Evolutionary conservation across 352 stramenopile genomes (phyloP), one percentile per base, ranked within the genome.

Genomic region (Globisporangium solare): DNA sequence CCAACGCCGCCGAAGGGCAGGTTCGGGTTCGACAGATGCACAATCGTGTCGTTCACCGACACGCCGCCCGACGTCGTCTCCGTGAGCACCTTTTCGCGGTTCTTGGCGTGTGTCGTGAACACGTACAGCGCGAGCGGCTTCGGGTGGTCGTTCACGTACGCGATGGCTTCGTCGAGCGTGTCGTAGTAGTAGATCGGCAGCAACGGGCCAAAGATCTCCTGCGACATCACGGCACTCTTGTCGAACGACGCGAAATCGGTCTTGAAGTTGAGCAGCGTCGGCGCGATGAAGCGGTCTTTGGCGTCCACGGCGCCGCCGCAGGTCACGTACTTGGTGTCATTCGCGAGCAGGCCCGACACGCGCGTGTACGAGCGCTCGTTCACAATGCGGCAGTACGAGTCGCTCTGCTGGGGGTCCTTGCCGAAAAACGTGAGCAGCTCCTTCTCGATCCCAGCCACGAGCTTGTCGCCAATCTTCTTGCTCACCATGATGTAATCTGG

Each of bases 191-290:
- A 73, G 46, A 99, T 91, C 1, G 95, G 91, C 46, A 99, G 62
- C 41, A 99, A 58, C 3, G 96, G 96, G 5, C 96, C 95, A 72
- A 99, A 99, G 32, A 99, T 92, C 71, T 99, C 95, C 53, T 99
- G 87, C 21, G 81, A 67, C 82, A 97, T 96, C 22, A 77, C 68
- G 2, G 79, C 72, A 52, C 77, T 91, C 12, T 22, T 59, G 0
- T 76, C 50, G 47, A 88, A 89, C 11, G 69, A 73, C 1, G 55
- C 57, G 6, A 73, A 56, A 45, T 89, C 74, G 37, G 64, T 70
- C 67, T 95, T 88, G 49, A 96, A 85, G 60, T 96, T 83, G 51
- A 98, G 63, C 37, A 98, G 74, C 42, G 93, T 98, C 13, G 91
- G 90, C 0, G 71, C 77, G 27, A 97, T 66, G 76, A 79, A 98